Base-by-base conservation (phyloP, 2,329 filamentous ascomycete species). In the Scedosporium boydii region DNA sequence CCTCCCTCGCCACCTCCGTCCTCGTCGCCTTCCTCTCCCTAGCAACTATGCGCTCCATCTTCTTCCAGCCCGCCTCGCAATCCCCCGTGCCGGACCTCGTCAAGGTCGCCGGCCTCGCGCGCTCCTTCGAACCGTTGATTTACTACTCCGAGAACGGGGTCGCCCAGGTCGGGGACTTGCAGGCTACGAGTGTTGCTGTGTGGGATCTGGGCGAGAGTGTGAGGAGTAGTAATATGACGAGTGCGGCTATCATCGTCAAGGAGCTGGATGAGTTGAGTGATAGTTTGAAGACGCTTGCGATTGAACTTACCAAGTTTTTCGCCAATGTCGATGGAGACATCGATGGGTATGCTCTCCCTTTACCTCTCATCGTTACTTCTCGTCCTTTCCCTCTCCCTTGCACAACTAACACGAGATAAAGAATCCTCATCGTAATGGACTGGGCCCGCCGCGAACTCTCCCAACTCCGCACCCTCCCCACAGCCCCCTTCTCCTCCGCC, bases 151-250 rank as follows among this genome's bases (percentile, higher is more conserved):
- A 97, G 70, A 89, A 93, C 71, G 92, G 92, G 7, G 87, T 92
- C 53, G 84, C 87, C 44, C 92, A 96, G 70, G 91, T 96, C 48
- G 87, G 88, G 63, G 91, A 96, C 66, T 78, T 98, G 58, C 92
- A 96, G 73, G 91, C 95, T 62, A 96, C 93, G 0, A 91, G 92
- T 53, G 88, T 96, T 38, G 93, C 93, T 0, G 92, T 98, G 27
- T 96, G 93, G 90, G 93, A 98, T 72, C 81, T 98, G 5, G 89
- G 91, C 63, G 93, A 97, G 80, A 96, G 89, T 66, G 89, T 97
- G 62, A 86, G 93, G 59, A 86, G 84, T 4, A 93, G 91, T 64
- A 96, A 96, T 72, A 93, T 97, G 89, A 92, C 90, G 14, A 93
- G 91, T 55, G 92, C 90, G 6, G 87, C 88, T 1, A 87, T 91